phyloP scores from a whole-genome alignment of 1,139 yeast species.

The Saccharomycopsis hybrid region DNA sequence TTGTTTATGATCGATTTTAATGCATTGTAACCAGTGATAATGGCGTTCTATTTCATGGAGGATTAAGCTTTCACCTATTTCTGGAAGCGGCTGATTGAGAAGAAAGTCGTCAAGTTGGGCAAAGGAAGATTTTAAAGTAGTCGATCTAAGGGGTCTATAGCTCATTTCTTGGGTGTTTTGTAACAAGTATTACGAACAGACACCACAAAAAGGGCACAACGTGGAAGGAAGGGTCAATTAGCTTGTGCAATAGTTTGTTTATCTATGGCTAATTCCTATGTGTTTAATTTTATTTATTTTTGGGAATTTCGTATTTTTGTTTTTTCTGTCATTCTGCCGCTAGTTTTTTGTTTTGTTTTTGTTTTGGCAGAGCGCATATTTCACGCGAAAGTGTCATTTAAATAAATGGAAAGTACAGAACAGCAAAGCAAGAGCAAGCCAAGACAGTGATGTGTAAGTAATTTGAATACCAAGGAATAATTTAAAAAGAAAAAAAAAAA shows the following conservation, averaged over 20 bases:
- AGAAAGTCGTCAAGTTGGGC: conserved; percentile 16
- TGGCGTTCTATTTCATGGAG: conserved; percentile 17
- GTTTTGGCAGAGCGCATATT: too few relatives aligned
- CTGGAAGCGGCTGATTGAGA: conserved; percentile 11
- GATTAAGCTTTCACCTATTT: conserved; percentile 8
- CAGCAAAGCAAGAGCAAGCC: too few relatives aligned
- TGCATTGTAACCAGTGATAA: conserved; percentile 15
- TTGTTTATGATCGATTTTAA: neutral
- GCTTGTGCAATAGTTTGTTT: too few relatives aligned
- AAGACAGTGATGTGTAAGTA: neutral
- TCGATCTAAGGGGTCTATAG: conserved; percentile 15
- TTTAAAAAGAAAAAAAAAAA: neutral
- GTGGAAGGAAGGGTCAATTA: neutral
- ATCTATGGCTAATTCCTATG: too few relatives aligned
- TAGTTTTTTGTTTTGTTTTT: too few relatives aligned
- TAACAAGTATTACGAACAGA: too few relatives aligned
- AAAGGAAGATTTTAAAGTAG: conserved; percentile 14
- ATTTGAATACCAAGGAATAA: neutral
- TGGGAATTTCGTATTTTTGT: too few relatives aligned
- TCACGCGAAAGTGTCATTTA: too few relatives aligned
- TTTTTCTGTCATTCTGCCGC: too few relatives aligned
- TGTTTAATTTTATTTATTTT: too few relatives aligned
- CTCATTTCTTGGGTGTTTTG: conserved; percentile 3
- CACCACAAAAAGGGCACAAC: neutral
- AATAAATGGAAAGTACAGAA: too few relatives aligned